Conservation (phyloP, 2,329 filamentous ascomycete species). For the Ramichloridium luteum region DNA sequence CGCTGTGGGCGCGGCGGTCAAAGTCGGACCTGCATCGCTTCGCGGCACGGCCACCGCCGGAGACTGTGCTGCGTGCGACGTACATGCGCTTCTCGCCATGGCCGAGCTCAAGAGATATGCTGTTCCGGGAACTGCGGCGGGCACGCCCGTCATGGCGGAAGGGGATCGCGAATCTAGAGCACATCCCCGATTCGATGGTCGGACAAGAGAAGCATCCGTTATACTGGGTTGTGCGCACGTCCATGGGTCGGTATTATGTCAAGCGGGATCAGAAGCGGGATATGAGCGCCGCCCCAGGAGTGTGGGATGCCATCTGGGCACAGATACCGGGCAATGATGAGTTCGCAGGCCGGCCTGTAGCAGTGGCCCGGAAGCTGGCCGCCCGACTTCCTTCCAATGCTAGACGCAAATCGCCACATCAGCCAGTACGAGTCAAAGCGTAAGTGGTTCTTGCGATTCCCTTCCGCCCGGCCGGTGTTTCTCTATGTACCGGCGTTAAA, state of each 20-base stretch:
- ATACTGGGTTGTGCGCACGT: slow-evolving; percentile 9
- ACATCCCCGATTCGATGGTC: slow-evolving; percentile 17
- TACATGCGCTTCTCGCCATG: slow-evolving; percentile 31
- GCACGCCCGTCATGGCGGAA: slow-evolving; percentile 10
- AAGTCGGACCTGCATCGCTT: slow-evolving; percentile 42
- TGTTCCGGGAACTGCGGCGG: slow-evolving; percentile 17
- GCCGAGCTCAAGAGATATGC: slow-evolving; percentile 20
- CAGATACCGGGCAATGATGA: no score
- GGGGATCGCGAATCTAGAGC: slow-evolving; percentile 21
- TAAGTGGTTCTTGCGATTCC: no score
- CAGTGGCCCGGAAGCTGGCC: no score
- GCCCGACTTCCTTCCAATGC: no score
- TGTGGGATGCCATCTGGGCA: slow-evolving; percentile 21
- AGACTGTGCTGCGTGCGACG: slow-evolving; percentile 29
- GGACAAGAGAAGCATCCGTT: slow-evolving; percentile 18
- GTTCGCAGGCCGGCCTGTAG: no score
- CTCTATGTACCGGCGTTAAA: no score
- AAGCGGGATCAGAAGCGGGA: slow-evolving; percentile 11
- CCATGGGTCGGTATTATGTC: slow-evolving; percentile 16
- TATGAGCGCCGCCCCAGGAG: slow-evolving; percentile 14
- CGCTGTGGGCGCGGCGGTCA: slow-evolving; percentile 50
- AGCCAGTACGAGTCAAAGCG: no score
- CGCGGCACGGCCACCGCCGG: slow-evolving; percentile 33
- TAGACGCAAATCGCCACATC: no score
- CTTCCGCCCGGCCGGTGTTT: no score